phyloP scores from a whole-genome alignment of 2,329 filamentous ascomycete genomes.

The Tolypocladium paradoxum region DNA sequence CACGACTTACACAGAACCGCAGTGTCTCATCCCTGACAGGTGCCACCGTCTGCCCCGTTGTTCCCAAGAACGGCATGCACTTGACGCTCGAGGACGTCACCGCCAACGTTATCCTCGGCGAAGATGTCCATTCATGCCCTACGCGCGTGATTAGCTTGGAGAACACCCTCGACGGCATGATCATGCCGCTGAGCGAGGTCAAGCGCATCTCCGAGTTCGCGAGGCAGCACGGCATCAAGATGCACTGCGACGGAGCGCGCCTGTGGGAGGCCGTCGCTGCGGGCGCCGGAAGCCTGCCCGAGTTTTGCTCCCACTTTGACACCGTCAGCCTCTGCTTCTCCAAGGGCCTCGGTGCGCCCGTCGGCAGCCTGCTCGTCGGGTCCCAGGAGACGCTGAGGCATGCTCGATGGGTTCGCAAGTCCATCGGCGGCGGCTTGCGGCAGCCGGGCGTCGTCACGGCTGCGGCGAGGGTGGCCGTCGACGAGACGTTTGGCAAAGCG shows the following conservation, averaged over 20 bases:
- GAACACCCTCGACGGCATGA: slow-evolving; percentile 71
- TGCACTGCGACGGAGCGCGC: slow-evolving; percentile 72
- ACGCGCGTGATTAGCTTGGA: slow-evolving; percentile 75
- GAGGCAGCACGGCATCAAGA: slow-evolving; percentile 47
- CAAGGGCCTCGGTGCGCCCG: slow-evolving; percentile 72
- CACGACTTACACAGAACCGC: neutral
- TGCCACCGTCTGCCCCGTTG: slow-evolving; percentile 56
- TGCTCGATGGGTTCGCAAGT: slow-evolving; percentile 46
- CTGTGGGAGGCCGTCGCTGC: slow-evolving; percentile 73
- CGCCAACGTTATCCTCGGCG: slow-evolving; percentile 49
- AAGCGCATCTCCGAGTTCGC: slow-evolving; percentile 62
- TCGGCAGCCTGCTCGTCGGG: slow-evolving; percentile 65
- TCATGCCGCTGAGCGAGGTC: slow-evolving; percentile 67
- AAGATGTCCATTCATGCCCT: slow-evolving; percentile 68
- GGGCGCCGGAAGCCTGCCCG: slow-evolving; percentile 54
- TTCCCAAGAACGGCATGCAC: slow-evolving; percentile 60
- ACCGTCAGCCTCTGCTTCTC: slow-evolving; percentile 70
- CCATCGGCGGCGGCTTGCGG: slow-evolving; percentile 62
- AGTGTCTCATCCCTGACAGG: slow-evolving; percentile 63
- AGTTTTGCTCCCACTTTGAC: slow-evolving; percentile 61
- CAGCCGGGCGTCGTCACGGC: slow-evolving; percentile 65
- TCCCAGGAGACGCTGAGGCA: slow-evolving; percentile 22
- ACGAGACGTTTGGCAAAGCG: slow-evolving; percentile 30
- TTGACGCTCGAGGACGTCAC: slow-evolving; percentile 69
- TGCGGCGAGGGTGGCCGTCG: slow-evolving; percentile 58